Evolutionary conservation across 306 rosid genomes (phyloP).

Genomic region (Prosopis cineraria): DNA sequence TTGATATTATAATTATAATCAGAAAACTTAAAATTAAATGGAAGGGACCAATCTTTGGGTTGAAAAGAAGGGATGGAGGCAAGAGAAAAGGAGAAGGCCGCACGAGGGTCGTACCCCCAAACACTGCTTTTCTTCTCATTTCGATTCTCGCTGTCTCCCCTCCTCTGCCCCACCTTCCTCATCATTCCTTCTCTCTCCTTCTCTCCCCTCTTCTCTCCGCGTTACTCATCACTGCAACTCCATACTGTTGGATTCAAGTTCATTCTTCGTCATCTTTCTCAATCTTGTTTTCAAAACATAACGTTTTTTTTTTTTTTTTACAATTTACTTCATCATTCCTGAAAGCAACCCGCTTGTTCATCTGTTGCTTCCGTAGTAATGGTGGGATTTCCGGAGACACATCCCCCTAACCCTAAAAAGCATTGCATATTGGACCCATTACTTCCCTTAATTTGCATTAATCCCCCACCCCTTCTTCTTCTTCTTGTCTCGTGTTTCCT

Average conservation of each 20-base stretch:
- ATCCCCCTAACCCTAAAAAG: not conserved
- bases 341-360: conserved; percentile 28
- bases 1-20: too few relatives aligned
- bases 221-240: too few relatives aligned
- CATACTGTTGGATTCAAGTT: too few relatives aligned
- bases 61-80: not conserved
- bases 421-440: conserved; percentile 9
- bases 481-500: conserved; percentile 56
- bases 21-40: too few relatives aligned
- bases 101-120: conserved; percentile 42
- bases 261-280: too few relatives aligned
- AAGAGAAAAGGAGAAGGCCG: not conserved
- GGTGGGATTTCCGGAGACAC: conserved; percentile 39
- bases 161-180: not conserved
- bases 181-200: not conserved
- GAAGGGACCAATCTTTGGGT: not conserved
- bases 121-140: conserved; percentile 37
- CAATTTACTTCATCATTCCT: too few relatives aligned
- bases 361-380: too few relatives aligned
- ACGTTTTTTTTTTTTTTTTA: too few relatives aligned
- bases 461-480: conserved; percentile 7
- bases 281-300: too few relatives aligned
- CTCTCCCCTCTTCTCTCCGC: too few relatives aligned
- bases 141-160: conserved; percentile 59
- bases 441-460: conserved; percentile 16